phyloP scores from a whole-genome alignment of 129 eudicot genomes.

The Silybum marianum region DNA sequence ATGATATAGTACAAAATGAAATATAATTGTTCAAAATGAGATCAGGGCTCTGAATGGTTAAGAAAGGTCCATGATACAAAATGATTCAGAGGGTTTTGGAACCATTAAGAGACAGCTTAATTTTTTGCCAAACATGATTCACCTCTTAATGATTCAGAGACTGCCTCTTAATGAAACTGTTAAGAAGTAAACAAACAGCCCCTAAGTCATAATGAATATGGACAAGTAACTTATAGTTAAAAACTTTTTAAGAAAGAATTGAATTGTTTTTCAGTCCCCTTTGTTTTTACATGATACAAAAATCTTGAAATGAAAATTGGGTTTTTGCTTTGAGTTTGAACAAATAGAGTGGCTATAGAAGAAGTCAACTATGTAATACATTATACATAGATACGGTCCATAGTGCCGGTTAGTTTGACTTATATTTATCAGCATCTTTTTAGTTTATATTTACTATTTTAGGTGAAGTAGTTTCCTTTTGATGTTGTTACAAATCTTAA shows the following conservation, averaged over 20 bases:
- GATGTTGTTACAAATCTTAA: not conserved
- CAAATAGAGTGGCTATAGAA: not conserved
- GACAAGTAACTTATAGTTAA: not conserved
- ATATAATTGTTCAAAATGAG: too few relatives aligned
- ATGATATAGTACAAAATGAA: too few relatives aligned
- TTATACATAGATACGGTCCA: not conserved
- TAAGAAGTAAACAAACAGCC: too few relatives aligned
- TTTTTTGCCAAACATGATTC: too few relatives aligned
- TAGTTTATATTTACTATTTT: slow-evolving; percentile 24
- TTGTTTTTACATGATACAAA: not conserved
- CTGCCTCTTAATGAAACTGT: too few relatives aligned
- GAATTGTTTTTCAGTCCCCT: not conserved
- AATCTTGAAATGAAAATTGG: not conserved
- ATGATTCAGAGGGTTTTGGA: too few relatives aligned
- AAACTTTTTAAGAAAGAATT: not conserved
- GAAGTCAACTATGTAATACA: slow-evolving; percentile 15
- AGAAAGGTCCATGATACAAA: too few relatives aligned
- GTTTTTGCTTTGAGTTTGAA: not conserved
- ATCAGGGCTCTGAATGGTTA: too few relatives aligned
- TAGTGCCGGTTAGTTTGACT: slow-evolving; percentile 15
- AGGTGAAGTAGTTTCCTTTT: slow-evolving; percentile 4
- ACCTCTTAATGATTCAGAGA: too few relatives aligned
- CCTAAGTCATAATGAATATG: not conserved
- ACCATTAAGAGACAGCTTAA: too few relatives aligned
- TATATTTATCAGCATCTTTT: slow-evolving; percentile 5